These are phyloP conservation scores for Vigna radiata DNA, from an alignment of 306 rosid species.

Conservation along the genomic window DNA sequence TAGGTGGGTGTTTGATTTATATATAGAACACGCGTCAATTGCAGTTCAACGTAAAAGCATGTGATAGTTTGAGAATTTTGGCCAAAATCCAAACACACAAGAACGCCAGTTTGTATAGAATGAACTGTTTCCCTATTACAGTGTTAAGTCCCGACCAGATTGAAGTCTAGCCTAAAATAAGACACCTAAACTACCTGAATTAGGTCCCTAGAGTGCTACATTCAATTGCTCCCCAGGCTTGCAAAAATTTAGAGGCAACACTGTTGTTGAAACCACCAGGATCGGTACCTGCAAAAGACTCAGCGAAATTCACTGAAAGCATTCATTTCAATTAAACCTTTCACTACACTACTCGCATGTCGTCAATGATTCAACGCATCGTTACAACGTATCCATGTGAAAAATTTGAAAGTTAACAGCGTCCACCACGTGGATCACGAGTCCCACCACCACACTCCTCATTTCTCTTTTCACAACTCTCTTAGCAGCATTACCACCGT, in stretches of 20 bases:
- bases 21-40: no score
- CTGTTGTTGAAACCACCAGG: constrained; percentile 87
- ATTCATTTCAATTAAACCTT: constrained; percentile 28
- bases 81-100: no score
- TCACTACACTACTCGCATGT: not conserved
- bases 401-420: constrained; percentile 3
- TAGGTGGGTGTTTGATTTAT: no score
- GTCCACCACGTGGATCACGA: no score
- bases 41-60: no score
- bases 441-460: no score
- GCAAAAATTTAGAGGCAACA: constrained; percentile 49
- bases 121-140: not conserved
- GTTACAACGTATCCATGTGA: not conserved
- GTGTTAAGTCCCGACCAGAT: constrained; percentile 7
- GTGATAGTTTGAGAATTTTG: no score
- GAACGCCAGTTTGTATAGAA: not conserved
- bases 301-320: constrained; percentile 20
- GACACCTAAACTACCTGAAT: constrained; percentile 17
- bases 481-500: no score
- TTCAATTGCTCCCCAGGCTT: not conserved
- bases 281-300: constrained; percentile 67
- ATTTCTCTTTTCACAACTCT: no score
- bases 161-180: constrained; percentile 27
- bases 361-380: constrained; percentile 27
- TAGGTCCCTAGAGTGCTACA: constrained; percentile 14